These are phyloP conservation scores for Tetracladium marchalianum DNA, from an alignment of 495 filamentous ascomycete genomes.

Conservation along the genomic window DNA sequence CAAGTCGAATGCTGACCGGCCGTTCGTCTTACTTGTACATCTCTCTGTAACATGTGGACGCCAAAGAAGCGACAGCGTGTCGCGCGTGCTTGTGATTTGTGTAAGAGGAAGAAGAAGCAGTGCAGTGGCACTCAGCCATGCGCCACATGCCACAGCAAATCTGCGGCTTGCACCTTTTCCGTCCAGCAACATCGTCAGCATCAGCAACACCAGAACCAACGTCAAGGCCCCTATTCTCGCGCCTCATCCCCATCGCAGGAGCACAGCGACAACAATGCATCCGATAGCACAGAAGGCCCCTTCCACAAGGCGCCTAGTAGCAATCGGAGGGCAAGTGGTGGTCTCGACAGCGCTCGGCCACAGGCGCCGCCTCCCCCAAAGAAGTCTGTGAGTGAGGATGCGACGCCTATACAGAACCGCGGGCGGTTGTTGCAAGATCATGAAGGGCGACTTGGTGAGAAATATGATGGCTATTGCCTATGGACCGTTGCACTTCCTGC, in stretches of 20 bases:
- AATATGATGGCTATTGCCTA: not conserved
- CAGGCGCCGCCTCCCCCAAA: not conserved
- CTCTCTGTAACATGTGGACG: not conserved
- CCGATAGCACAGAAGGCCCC: not conserved
- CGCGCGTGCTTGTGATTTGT: slow-evolving; percentile 1
- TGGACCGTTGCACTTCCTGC: not conserved
- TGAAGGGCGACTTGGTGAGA: slow-evolving; percentile 4
- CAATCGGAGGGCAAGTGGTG: not conserved
- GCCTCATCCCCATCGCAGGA: no score
- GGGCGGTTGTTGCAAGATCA: slow-evolving; percentile 3
- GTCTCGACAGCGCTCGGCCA: not conserved
- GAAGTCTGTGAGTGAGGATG: not conserved
- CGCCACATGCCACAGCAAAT: not conserved
- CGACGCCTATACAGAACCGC: slow-evolving; percentile 3
- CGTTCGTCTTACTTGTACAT: not conserved
- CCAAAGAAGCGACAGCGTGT: slow-evolving; percentile 4
- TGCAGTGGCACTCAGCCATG: not conserved
- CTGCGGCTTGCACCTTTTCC: not conserved
- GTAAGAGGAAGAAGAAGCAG: slow-evolving; percentile 10
- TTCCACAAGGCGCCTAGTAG: not conserved
- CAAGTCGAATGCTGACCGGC: not conserved
- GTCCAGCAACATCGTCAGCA: not conserved
- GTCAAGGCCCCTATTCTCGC: no score
- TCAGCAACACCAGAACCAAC: not conserved
- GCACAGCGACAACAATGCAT: no score